A percentile compares a stretch with the other conserved stretches of the same genome.
These are phyloP conservation scores for Diplotaxis tenuifolia DNA, from an alignment of 345 rosid genomes.

Conservation along the genomic window DNA sequence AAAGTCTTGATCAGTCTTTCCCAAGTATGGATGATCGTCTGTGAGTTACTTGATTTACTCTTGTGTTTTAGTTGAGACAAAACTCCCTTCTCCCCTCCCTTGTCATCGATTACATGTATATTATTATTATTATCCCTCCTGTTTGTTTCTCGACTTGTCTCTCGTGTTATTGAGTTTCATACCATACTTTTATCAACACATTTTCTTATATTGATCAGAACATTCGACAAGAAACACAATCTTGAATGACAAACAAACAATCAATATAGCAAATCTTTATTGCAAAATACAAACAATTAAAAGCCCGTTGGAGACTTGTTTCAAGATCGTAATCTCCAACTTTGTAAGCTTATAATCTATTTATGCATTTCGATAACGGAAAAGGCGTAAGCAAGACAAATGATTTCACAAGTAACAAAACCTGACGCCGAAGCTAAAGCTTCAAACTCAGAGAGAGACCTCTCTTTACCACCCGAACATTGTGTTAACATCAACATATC, in stretches of 20 bases:
- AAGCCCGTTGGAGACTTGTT: neutral
- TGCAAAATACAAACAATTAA: neutral
- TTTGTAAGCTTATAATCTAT: neutral
- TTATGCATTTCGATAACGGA: neutral
- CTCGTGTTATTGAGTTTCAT: neutral
- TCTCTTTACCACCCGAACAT: neutral
- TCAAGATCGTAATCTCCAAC: neutral
- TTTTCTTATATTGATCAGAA: neutral
- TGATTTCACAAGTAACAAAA: neutral
- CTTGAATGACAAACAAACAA: neutral
- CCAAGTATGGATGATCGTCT: neutral
- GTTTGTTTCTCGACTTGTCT: neutral
- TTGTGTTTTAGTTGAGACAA: constrained; percentile 17
- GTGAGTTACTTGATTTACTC: constrained; percentile 3
- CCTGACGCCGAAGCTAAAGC: constrained; percentile 6
- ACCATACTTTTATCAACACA: neutral
- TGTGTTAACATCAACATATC: constrained; percentile 5
- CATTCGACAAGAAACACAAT: neutral
- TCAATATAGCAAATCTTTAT: neutral
- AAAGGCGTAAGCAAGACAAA: neutral
- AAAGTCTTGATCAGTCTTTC: constrained; percentile 4
- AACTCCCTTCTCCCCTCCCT: neutral
- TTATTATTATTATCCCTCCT: neutral
- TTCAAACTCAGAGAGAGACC: constrained; percentile 1
- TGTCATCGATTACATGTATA: neutral